phyloP scores from a whole-genome alignment of 495 filamentous ascomycete genomes.

The Staphylotrichum longicolle region DNA sequence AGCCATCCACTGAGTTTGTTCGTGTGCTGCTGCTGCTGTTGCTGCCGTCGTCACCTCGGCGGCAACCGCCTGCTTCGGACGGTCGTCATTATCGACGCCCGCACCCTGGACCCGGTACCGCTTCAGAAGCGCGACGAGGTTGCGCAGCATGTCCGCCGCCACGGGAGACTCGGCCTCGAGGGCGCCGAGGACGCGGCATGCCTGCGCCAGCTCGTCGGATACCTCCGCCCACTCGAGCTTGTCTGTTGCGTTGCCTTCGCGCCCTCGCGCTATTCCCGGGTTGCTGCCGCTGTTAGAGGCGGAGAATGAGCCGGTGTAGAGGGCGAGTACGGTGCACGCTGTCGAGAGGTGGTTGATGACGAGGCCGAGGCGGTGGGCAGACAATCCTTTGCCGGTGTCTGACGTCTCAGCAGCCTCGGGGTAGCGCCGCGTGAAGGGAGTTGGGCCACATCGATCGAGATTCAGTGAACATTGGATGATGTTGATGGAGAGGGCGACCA shows the following conservation, averaged over 20 bases:
- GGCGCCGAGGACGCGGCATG: neutral
- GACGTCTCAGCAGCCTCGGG: too few species aligned
- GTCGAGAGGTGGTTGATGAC: conserved; percentile 7
- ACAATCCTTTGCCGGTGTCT: neutral
- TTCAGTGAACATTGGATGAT: neutral
- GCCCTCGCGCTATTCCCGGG: too few species aligned
- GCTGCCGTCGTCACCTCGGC: neutral
- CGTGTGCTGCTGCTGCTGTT: too few species aligned
- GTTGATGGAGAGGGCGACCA: neutral
- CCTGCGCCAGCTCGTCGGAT: neutral
- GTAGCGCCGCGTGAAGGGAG: too few species aligned
- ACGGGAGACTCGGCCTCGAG: conserved; percentile 3
- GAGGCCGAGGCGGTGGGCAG: conserved; percentile 5
- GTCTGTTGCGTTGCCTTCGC: neutral
- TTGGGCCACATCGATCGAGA: neutral
- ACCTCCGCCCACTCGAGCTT: neutral
- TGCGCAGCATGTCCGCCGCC: conserved; percentile 1
- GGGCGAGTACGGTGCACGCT: conserved; percentile 4
- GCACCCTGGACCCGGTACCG: neutral
- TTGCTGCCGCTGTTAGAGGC: too few species aligned
- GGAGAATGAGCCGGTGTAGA: neutral
- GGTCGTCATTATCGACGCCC: neutral
- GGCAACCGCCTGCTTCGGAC: neutral
- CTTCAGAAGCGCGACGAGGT: neutral
- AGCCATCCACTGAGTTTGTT: neutral